Conservation (phyloP, 1,139 yeast genomes). For the Suhomyces ambrosiae region DNA sequence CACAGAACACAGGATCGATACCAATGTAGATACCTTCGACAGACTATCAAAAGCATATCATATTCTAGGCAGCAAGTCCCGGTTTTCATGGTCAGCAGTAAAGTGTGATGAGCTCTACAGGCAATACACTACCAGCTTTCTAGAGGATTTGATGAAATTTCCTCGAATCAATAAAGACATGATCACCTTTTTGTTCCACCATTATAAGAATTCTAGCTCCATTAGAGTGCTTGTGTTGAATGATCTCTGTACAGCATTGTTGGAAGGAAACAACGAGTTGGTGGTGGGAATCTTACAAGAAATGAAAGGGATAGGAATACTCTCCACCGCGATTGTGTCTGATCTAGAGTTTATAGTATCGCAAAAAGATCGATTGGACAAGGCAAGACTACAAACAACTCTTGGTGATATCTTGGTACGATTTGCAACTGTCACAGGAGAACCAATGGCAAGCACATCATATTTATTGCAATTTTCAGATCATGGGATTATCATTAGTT, state of each 20-base stretch:
- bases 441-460: constrained; percentile 27
- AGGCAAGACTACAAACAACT: constrained; percentile 1
- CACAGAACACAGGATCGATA: not conserved
- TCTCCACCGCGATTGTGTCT: constrained; percentile 1
- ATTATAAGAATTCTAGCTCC: constrained; percentile 22
- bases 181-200: constrained; percentile 18
- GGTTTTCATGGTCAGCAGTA: constrained; percentile 18
- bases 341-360: constrained; percentile 5
- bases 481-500: constrained; percentile 5
- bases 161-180: constrained; percentile 23
- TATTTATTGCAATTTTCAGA: constrained; percentile 12
- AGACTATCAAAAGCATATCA: constrained; percentile 21
- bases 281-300: constrained; percentile 9
- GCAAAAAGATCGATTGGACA: not conserved
- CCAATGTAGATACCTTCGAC: constrained; percentile 12
- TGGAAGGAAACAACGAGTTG: constrained; percentile 11
- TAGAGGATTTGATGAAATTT: constrained; percentile 25
- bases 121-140: constrained; percentile 12
- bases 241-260: constrained; percentile 20
- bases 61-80: constrained; percentile 15
- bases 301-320: constrained; percentile 6
- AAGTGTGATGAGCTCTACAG: constrained; percentile 22
- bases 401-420: constrained; percentile 11
- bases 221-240: constrained; percentile 23
- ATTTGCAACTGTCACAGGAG: constrained; percentile 21